Evolutionary conservation across 1,284 basidiomycete species (phyloP).

Genomic region (Rugosomyces carneus): DNA sequence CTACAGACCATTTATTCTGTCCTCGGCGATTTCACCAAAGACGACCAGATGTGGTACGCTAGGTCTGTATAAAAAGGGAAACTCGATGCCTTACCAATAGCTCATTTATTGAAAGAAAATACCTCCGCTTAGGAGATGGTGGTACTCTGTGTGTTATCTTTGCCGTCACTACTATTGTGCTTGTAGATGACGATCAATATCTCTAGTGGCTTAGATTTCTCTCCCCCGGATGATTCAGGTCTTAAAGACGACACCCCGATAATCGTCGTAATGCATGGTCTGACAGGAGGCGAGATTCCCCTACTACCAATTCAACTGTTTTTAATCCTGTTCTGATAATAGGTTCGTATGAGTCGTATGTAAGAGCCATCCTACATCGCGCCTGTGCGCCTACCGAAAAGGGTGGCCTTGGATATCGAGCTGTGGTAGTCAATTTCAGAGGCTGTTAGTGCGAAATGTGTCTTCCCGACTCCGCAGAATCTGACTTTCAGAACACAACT

Average conservation of each 20-base stretch:
- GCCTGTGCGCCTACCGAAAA: constrained; percentile 61
- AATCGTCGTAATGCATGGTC: constrained; percentile 79
- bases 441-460: constrained; percentile 58
- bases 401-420: constrained; percentile 84
- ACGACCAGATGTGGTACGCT: constrained; percentile 66
- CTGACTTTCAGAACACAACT: constrained; percentile 2
- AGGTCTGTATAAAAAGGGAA: constrained; percentile 35
- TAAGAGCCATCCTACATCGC: constrained; percentile 72
- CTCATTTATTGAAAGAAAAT: constrained; percentile 25
- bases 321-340: not conserved
- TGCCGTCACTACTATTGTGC: not conserved
- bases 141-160: constrained; percentile 37
- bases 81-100: not conserved
- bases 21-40: constrained; percentile 65
- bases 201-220: constrained; percentile 66
- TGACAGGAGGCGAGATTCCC: constrained; percentile 66
- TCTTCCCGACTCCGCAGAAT: constrained; percentile 2
- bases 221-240: constrained; percentile 48
- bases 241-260: constrained; percentile 68
- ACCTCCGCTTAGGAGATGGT: constrained; percentile 36
- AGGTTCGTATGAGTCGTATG: constrained; percentile 88
- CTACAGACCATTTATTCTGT: constrained; percentile 69
- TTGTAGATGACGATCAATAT: constrained; percentile 4
- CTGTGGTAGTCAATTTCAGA: constrained; percentile 83
- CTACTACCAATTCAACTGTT: constrained; percentile 4